Evolutionary conservation across 208 protist species (phyloP).

Genomic region (Leishmania mexicana): DNA sequence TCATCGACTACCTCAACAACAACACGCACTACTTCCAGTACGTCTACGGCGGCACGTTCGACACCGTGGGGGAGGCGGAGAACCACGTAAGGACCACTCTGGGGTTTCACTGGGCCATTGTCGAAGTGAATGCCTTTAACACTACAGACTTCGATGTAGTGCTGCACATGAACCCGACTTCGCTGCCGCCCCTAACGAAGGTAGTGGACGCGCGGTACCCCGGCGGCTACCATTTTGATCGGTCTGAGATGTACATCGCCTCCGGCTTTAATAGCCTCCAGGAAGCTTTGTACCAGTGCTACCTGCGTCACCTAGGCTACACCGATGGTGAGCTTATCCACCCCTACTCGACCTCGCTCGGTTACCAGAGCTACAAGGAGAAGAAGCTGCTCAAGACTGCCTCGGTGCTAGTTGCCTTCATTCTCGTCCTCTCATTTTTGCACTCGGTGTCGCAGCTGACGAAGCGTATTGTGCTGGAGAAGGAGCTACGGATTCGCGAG

Average conservation of each 20-base stretch:
- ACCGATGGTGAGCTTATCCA: constrained; percentile 29
- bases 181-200: constrained; percentile 38
- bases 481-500: constrained; percentile 85
- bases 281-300: constrained; percentile 40
- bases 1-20: constrained; percentile 41
- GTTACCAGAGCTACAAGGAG: constrained; percentile 35
- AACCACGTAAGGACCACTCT: constrained; percentile 24
- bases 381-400: constrained; percentile 51
- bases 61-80: constrained; percentile 40
- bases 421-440: constrained; percentile 75
- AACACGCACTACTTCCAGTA: constrained; percentile 40
- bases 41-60: constrained; percentile 44
- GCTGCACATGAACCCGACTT: constrained; percentile 45
- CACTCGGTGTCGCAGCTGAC: constrained; percentile 81
- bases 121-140: constrained; percentile 46
- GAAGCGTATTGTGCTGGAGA: constrained; percentile 82
- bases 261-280: constrained; percentile 59
- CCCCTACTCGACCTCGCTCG: constrained; percentile 36
- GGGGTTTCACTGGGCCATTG: constrained; percentile 40
- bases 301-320: constrained; percentile 35
- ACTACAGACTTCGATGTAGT: constrained; percentile 45
- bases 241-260: constrained; percentile 42
- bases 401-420: constrained; percentile 49
- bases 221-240: constrained; percentile 42
- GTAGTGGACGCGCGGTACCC: constrained; percentile 31